phyloP scores from a whole-genome alignment of 352 stramenopile genomes.

The Pythium rhizo-oryzae region DNA sequence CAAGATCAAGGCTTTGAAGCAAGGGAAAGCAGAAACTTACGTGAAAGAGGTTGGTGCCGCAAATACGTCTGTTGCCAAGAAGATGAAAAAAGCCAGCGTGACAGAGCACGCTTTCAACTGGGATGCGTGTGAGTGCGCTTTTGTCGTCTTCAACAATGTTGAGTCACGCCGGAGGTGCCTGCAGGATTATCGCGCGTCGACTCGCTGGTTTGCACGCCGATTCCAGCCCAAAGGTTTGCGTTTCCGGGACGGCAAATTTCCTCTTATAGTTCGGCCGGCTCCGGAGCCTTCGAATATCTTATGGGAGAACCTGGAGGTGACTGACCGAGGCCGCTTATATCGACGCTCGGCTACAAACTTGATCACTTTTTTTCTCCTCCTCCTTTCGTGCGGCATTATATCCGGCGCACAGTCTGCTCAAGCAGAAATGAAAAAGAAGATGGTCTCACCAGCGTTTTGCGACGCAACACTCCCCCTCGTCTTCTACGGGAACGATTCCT shows the following conservation, averaged over 20 bases:
- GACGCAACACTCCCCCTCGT: slow-evolving; percentile 50
- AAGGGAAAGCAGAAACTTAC: slow-evolving; percentile 27
- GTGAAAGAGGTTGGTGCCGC: background rate
- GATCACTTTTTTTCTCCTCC: slow-evolving; percentile 70
- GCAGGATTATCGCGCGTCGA: slow-evolving; percentile 69
- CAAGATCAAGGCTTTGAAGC: slow-evolving; percentile 60
- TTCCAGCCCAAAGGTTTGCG: slow-evolving; percentile 61
- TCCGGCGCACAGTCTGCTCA: slow-evolving; percentile 73
- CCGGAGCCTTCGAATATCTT: slow-evolving; percentile 87
- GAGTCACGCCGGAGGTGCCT: slow-evolving; percentile 74
- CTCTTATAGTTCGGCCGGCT: slow-evolving; percentile 51
- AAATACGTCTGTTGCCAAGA: slow-evolving; percentile 6
- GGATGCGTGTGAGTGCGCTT: slow-evolving; percentile 71
- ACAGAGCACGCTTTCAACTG: slow-evolving; percentile 48
- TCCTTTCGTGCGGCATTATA: slow-evolving; percentile 73
- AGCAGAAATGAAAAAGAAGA: slow-evolving; percentile 66
- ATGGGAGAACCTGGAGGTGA: slow-evolving; percentile 84
- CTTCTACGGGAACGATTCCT: slow-evolving; percentile 45
- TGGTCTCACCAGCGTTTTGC: slow-evolving; percentile 57
- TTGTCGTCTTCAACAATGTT: slow-evolving; percentile 87
- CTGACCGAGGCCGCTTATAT: slow-evolving; percentile 53
- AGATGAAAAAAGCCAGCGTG: slow-evolving; percentile 3
- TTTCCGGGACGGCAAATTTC: slow-evolving; percentile 51
- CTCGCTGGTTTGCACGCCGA: slow-evolving; percentile 37
- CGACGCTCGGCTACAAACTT: slow-evolving; percentile 66